phyloP scores from a whole-genome alignment of 805 yeast genomes.

The Cephaloascus albidus region DNA sequence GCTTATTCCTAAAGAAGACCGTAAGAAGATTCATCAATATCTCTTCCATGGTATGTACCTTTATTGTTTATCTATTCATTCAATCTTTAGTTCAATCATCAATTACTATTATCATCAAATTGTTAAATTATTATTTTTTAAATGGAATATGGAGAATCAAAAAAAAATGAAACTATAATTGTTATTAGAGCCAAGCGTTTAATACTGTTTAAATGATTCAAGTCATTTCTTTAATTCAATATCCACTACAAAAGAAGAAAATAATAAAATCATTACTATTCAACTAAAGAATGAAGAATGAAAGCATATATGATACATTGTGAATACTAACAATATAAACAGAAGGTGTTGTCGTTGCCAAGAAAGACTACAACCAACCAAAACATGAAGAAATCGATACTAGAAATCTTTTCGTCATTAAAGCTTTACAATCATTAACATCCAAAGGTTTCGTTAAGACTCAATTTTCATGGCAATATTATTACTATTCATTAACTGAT shows the following conservation, averaged over 20 bases:
- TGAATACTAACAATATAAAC: slow-evolving; percentile 29
- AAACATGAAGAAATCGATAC: slow-evolving; percentile 98
- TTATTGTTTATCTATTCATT: too few species aligned
- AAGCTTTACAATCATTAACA: slow-evolving; percentile 98
- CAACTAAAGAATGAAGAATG: too few species aligned
- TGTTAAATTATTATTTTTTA: too few species aligned
- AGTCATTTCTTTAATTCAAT: too few species aligned
- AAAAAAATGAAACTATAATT: too few species aligned
- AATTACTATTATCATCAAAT: too few species aligned
- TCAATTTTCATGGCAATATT: slow-evolving; percentile 99
- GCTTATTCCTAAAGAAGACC: slow-evolving; percentile 99
- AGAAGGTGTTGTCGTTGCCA: slow-evolving; percentile 99
- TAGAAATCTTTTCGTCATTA: slow-evolving; percentile 94
- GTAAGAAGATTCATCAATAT: slow-evolving; percentile 98
- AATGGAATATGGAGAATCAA: too few species aligned
- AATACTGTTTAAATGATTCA: too few species aligned
- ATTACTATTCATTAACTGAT: slow-evolving; percentile 99
- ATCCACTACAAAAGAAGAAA: too few species aligned
- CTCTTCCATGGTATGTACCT: slow-evolving; percentile 89
- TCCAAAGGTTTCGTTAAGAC: slow-evolving; percentile 99
- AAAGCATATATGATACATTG: too few species aligned
- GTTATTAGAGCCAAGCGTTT: too few species aligned
- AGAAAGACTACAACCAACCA: slow-evolving; percentile 96
- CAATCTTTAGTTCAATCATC: too few species aligned
- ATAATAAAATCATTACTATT: not conserved